Conservation (phyloP, 768 basidiomycete genomes). For the Tephrocybe sp. region DNA sequence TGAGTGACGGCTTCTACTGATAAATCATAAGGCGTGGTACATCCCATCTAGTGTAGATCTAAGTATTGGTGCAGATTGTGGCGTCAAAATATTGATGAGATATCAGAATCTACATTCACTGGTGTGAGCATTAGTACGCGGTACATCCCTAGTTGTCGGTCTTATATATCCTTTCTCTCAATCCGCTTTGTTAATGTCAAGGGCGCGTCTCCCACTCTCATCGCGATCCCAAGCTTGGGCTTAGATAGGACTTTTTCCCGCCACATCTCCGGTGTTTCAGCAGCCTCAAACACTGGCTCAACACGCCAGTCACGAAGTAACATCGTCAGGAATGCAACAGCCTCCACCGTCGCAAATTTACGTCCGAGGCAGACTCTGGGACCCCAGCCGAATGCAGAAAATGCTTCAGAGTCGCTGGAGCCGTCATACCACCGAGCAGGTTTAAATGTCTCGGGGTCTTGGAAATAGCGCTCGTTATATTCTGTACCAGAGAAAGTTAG, state of each 20-base stretch:
- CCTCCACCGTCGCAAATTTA: constrained; percentile 52
- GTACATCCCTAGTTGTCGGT: too few relatives aligned
- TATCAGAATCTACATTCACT: too few relatives aligned
- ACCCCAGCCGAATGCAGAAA: constrained; percentile 46
- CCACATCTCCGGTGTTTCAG: constrained; percentile 40
- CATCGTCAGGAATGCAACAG: constrained; percentile 49
- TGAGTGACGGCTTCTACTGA: too few relatives aligned
- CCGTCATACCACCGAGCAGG: constrained; percentile 51
- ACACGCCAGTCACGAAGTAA: constrained; percentile 57
- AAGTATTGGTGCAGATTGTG: too few relatives aligned
- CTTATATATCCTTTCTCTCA: too few relatives aligned
- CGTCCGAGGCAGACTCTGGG: constrained; percentile 58
- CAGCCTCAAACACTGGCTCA: constrained; percentile 37
- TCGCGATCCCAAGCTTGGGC: constrained; percentile 32
- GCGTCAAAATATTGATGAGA: too few relatives aligned
- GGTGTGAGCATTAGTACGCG: too few relatives aligned
- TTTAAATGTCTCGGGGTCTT: constrained; percentile 42
- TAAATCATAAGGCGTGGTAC: too few relatives aligned
- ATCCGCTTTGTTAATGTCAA: constrained; percentile 25
- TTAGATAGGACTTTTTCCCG: constrained; percentile 31
- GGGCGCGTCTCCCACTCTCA: constrained; percentile 32
- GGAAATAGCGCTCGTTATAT: constrained; percentile 49
- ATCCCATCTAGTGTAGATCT: too few relatives aligned
- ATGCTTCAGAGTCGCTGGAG: constrained; percentile 37
- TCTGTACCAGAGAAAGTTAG: constrained; percentile 33